Conservation (phyloP, 2,329 filamentous ascomycete genomes). For the Venturia nashicola region DNA sequence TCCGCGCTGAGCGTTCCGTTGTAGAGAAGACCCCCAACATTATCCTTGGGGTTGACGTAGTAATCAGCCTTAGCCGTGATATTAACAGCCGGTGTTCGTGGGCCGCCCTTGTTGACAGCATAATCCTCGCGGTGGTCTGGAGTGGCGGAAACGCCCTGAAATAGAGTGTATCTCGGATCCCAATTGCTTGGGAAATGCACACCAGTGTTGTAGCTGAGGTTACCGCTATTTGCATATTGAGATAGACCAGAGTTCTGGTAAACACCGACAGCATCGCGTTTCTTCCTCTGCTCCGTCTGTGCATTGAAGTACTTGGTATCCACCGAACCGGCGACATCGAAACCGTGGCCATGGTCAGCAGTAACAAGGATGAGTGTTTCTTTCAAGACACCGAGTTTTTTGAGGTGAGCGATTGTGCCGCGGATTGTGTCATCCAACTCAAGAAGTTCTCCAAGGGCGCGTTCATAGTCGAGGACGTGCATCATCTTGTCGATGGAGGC, state of each 20-base stretch:
- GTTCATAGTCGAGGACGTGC: conserved; percentile 76
- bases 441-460: conserved; percentile 70
- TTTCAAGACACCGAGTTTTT: conserved; percentile 52
- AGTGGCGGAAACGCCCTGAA: conserved; percentile 55
- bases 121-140: conserved; percentile 71
- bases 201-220: conserved; percentile 54
- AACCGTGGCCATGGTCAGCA: conserved; percentile 82
- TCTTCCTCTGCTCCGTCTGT: conserved; percentile 54
- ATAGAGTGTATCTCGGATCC: conserved; percentile 74
- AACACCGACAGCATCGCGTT: conserved; percentile 61
- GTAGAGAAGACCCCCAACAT: conserved; percentile 52
- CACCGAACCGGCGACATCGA: conserved; percentile 72
- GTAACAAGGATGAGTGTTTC: conserved; percentile 71
- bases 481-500: conserved; percentile 89
- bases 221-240: conserved; percentile 56
- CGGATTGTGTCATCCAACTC: conserved; percentile 76
- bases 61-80: conserved; percentile 40
- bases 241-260: conserved; percentile 64
- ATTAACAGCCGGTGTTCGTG: conserved; percentile 49
- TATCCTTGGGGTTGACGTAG: conserved; percentile 57
- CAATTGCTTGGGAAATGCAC: conserved; percentile 72
- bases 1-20: conserved; percentile 61
- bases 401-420: conserved; percentile 60
- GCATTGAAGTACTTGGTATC: conserved; percentile 66
- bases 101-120: conserved; percentile 53